These are phyloP conservation scores for Lachancea lanzarotensis DNA, from an alignment of 805 yeast species.

Conservation along the genomic window DNA sequence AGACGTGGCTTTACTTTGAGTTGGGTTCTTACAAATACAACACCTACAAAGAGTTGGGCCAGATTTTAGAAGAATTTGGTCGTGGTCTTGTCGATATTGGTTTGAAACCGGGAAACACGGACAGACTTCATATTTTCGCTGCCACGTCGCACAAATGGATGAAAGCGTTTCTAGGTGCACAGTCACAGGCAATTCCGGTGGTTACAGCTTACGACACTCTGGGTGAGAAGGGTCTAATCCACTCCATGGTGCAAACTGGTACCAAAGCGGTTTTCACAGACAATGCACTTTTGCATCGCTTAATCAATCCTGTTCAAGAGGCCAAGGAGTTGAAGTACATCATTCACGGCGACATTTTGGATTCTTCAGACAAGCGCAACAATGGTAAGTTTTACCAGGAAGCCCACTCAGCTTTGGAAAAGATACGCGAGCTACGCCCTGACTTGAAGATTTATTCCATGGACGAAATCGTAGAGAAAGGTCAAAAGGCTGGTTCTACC, in stretches of 20 bases:
- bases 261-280: slow-evolving; percentile 80
- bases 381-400: slow-evolving; percentile 52
- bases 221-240: slow-evolving; percentile 83
- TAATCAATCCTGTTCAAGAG: slow-evolving; percentile 64
- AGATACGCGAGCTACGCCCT: slow-evolving; percentile 63
- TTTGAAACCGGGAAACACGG: slow-evolving; percentile 49
- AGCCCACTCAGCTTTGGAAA: slow-evolving; percentile 52
- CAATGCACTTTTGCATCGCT: slow-evolving; percentile 57
- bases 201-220: slow-evolving; percentile 96
- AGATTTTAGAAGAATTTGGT: slow-evolving; percentile 49
- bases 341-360: slow-evolving; percentile 61
- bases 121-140: slow-evolving; percentile 78
- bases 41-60: slow-evolving; percentile 51
- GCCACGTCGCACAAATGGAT: slow-evolving; percentile 86
- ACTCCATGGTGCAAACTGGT: slow-evolving; percentile 76
- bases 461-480: slow-evolving; percentile 60
- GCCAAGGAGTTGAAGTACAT: slow-evolving; percentile 58
- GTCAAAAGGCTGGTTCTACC: slow-evolving; percentile 45
- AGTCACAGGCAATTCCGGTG: slow-evolving; percentile 72
- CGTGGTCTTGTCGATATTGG: slow-evolving; percentile 75
- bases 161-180: slow-evolving; percentile 74
- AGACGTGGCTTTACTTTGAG: slow-evolving; percentile 85
- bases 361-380: slow-evolving; percentile 55
- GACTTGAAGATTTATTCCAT: slow-evolving; percentile 62
- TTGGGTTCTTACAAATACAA: slow-evolving; percentile 63